Conservation (phyloP, 1,284 basidiomycete genomes). For the Puccinia brachypodii region DNA sequence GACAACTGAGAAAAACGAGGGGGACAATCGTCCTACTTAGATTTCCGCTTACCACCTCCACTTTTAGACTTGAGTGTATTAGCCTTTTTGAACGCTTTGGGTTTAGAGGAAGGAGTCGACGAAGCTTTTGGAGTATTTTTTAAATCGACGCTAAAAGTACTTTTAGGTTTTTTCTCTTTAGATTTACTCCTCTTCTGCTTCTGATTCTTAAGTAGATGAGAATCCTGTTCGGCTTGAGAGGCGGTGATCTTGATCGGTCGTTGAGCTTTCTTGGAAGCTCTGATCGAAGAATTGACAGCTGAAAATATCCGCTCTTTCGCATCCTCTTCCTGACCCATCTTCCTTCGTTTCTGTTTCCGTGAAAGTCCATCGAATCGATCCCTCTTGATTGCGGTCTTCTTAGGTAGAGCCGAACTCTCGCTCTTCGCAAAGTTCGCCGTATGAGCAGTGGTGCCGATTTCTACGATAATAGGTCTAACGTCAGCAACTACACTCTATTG, state of each 20-base stretch:
- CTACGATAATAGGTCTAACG: background rate
- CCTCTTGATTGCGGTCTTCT: slow-evolving; percentile 21
- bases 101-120: background rate
- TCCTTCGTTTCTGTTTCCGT: slow-evolving; percentile 40
- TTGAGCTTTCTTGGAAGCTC: slow-evolving; percentile 42
- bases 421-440: slow-evolving; percentile 23
- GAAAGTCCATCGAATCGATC: slow-evolving; percentile 46
- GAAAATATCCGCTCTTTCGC: slow-evolving; percentile 15
- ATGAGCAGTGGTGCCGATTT: slow-evolving; percentile 44
- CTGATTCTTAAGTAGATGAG: slow-evolving; percentile 1
- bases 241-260: slow-evolving; percentile 33
- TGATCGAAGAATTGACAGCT: slow-evolving; percentile 36
- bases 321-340: slow-evolving; percentile 43
- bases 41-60: background rate
- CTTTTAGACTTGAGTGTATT: background rate
- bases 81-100: background rate
- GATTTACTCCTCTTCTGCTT: slow-evolving; percentile 9
- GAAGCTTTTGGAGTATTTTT: background rate
- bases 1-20: too few relatives aligned
- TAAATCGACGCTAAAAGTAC: background rate
- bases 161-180: slow-evolving; percentile 22
- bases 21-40: background rate
- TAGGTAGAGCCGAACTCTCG: background rate
- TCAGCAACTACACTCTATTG: background rate
- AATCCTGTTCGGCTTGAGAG: slow-evolving; percentile 24